Percentiles rank a stretch among this genome's conserved stretches.
phyloP scores from a whole-genome alignment of 768 basidiomycete genomes.

The Lactifluus echinatus region DNA sequence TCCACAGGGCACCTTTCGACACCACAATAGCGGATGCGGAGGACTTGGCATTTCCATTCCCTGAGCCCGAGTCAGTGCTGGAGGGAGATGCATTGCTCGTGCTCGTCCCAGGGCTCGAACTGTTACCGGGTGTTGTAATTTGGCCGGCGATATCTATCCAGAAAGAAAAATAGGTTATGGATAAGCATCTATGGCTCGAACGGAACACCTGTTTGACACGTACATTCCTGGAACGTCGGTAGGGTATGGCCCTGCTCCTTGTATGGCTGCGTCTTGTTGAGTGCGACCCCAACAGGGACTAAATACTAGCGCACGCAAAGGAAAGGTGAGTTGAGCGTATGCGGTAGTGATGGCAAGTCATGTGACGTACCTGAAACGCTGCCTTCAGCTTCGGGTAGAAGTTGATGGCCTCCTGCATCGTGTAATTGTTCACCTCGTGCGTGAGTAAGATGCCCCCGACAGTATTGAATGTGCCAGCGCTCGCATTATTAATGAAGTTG shows the following conservation, averaged over 20 bases:
- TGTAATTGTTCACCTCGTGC: slow-evolving; percentile 53
- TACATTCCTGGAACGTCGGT: slow-evolving; percentile 42
- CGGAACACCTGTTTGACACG: slow-evolving; percentile 13
- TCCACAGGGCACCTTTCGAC: neutral
- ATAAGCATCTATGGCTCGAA: neutral
- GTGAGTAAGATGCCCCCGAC: slow-evolving; percentile 44
- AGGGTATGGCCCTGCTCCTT: slow-evolving; percentile 36
- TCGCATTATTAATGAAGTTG: slow-evolving; percentile 8
- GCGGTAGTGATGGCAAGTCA: neutral
- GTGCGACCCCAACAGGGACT: slow-evolving; percentile 44
- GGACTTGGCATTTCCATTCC: neutral
- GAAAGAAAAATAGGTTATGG: slow-evolving; percentile 7
- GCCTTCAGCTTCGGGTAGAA: slow-evolving; percentile 38
- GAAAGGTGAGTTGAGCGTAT: neutral
- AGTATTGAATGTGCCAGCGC: slow-evolving; percentile 3
- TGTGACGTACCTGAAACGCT: slow-evolving; percentile 35
- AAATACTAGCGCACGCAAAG: slow-evolving; percentile 26
- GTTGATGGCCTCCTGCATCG: slow-evolving; percentile 52
- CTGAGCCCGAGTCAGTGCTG: neutral
- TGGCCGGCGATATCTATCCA: neutral
- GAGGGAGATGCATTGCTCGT: neutral
- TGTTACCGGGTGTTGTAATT: neutral
- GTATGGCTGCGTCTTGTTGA: slow-evolving; percentile 46
- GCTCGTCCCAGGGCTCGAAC: neutral
- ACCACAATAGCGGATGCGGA: neutral